phyloP scores from a whole-genome alignment of 140 eudicot genomes.

The Anethum foeniculum region DNA sequence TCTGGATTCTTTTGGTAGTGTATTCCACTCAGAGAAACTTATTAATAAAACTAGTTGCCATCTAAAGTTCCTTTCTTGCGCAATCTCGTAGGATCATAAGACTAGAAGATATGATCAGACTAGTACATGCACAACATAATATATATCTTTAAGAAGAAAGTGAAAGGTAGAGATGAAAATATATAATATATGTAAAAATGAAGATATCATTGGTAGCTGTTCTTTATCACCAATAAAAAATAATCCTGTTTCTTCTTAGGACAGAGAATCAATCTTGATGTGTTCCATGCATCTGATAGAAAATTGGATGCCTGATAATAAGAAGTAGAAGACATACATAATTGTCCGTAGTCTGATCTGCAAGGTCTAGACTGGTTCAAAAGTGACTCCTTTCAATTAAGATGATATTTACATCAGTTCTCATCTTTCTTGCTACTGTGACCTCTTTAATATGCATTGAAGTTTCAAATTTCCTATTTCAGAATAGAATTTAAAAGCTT shows the following conservation, averaged over 20 bases:
- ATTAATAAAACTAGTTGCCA: constrained; percentile 14
- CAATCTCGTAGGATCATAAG: not conserved
- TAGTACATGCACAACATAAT: not conserved
- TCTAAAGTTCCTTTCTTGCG: constrained; percentile 19
- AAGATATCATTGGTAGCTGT: not conserved
- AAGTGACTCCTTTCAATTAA: constrained; percentile 21
- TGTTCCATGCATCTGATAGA: not conserved
- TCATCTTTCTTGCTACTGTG: constrained; percentile 41
- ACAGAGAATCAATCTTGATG: not conserved
- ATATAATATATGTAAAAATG: not conserved
- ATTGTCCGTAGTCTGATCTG: not conserved
- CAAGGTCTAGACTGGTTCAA: not conserved
- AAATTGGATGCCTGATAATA: not conserved
- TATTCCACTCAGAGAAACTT: constrained; percentile 16
- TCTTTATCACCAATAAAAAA: not conserved
- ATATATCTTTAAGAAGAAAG: not conserved
- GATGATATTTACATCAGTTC: constrained; percentile 35
- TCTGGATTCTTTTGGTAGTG: constrained; percentile 11
- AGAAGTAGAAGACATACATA: not conserved
- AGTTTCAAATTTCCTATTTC: constrained; percentile 47
- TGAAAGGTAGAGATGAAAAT: not conserved
- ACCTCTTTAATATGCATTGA: constrained; percentile 38
- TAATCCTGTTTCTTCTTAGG: not conserved
- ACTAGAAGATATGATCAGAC: not conserved
- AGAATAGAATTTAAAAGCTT: constrained; percentile 45